phyloP scores from a whole-genome alignment of 805 yeast genomes.

The Cyberlindnera lachancei region DNA sequence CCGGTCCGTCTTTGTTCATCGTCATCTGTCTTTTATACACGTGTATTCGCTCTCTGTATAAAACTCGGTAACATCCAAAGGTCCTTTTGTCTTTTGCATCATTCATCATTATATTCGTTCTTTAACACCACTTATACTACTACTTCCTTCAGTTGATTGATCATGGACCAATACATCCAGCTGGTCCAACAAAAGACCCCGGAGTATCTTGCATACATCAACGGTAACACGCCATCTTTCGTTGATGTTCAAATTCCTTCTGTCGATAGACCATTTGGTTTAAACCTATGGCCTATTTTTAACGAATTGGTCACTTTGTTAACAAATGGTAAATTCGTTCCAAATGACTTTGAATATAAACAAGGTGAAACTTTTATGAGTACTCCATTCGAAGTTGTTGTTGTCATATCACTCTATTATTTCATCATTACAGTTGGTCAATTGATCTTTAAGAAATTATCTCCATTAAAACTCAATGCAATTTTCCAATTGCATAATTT shows the following conservation, averaged over 20 bases:
- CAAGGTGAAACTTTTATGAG: constrained; percentile 63
- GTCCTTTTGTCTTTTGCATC: no score
- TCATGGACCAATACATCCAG: constrained; percentile 13
- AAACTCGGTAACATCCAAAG: no score
- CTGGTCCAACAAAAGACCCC: constrained; percentile 15
- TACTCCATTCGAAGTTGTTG: constrained; percentile 49
- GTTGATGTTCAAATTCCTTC: constrained; percentile 38
- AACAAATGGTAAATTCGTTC: constrained; percentile 49
- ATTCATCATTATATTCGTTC: no score
- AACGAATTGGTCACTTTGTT: constrained; percentile 37
- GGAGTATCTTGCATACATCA: constrained; percentile 14
- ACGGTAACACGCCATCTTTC: constrained; percentile 39
- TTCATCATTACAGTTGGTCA: constrained; percentile 83
- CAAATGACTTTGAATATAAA: constrained; percentile 60
- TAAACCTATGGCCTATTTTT: constrained; percentile 59
- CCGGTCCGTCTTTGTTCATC: no score
- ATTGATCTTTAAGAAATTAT: constrained; percentile 42
- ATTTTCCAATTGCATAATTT: constrained; percentile 85
- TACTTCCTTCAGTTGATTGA: no score
- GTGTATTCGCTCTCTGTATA: no score
- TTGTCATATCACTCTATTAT: constrained; percentile 65
- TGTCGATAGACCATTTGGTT: constrained; percentile 73
- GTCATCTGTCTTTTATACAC: no score
- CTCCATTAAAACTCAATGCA: constrained; percentile 66
- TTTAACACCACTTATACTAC: no score